These are phyloP conservation scores for Holtermanniella nyarrowii DNA, from an alignment of 768 basidiomycete genomes.

Conservation along the genomic window DNA sequence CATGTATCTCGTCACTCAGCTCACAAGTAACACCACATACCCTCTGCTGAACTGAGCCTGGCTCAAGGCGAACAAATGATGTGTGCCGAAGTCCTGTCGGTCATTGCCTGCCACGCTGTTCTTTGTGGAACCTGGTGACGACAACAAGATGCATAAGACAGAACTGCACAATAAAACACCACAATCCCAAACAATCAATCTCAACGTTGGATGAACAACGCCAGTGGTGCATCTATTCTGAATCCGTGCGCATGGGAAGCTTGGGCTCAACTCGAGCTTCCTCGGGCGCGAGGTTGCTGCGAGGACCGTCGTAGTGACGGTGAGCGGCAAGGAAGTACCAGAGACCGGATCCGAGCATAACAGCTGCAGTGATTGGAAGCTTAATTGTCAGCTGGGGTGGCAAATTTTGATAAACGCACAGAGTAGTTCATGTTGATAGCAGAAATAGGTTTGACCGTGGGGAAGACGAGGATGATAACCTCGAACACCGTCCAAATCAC, in stretches of 20 bases:
- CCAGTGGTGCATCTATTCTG: not conserved
- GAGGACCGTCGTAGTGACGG: constrained; percentile 19
- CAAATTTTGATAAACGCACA: constrained; percentile 2
- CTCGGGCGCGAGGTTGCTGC: constrained; percentile 7
- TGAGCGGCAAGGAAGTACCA: constrained; percentile 19
- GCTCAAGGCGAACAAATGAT: no score
- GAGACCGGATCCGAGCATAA: constrained; percentile 13
- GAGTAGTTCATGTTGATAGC: constrained; percentile 29
- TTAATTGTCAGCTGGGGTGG: not conserved
- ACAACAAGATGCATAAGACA: not conserved
- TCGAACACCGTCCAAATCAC: constrained; percentile 30
- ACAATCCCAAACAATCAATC: not conserved
- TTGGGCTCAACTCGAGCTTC: not conserved
- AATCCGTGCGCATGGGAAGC: not conserved
- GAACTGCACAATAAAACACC: not conserved
- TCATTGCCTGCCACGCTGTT: no score
- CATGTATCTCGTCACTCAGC: no score
- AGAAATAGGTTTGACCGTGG: constrained; percentile 59
- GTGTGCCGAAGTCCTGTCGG: no score
- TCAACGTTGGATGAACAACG: not conserved
- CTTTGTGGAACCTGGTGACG: no score
- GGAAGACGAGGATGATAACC: constrained; percentile 44
- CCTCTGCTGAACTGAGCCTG: no score
- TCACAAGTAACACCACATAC: no score
- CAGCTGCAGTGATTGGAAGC: constrained; percentile 11